Evolutionary conservation across 169 alveolate genomes (phyloP), one percentile per base, ranked within the genome.

Genomic region (Eimeria acervulina): DNA sequence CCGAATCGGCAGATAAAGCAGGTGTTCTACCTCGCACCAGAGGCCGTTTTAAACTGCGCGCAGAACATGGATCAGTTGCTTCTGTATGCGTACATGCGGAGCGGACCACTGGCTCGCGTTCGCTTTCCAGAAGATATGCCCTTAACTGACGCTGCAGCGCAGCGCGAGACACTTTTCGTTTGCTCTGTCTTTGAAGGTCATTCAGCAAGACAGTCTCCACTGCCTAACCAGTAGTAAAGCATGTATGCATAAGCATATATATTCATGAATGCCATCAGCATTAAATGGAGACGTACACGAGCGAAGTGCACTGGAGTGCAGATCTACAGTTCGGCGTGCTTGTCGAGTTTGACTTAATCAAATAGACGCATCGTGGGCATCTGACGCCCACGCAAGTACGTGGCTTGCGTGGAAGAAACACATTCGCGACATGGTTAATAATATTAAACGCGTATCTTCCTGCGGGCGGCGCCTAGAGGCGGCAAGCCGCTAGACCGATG

Each of bases 131-230:
- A 72, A 1, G 33, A 51, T 31, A 19, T 72, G 83, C 83, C 28
- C 51, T 70, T 19, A 36, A 38, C 51, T 72, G 51, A 36, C 52
- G 83, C 51, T 36, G 83, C 83, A 33, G 31, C 83, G 31, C 83
- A 72, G 47, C 51, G 12, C 31, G 83, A 19, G 83, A n/a, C 52
- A 15, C 83, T n/a, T 66, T 72, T 15, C 80, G 80, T 72, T 72
- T 72, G 52, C 31, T 36, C 51, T 19, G 15, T 13, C 31, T 36
- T 33, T 72, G 28, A 72, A 72, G 31, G 26, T 72, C 36, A 2
- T 36, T 21, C 51, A 72, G 83, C 83, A n/a, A 66, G 42, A 42
- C 78, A 66, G 52, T 51, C 52, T 19, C 26, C 52, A 5, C 52
- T 36, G 51, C n/a, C 80, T 13, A 33, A 12, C 28, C 33, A 47